Conservation (phyloP, 2,329 filamentous ascomycete genomes). For the Paracamarosporium sp. region DNA sequence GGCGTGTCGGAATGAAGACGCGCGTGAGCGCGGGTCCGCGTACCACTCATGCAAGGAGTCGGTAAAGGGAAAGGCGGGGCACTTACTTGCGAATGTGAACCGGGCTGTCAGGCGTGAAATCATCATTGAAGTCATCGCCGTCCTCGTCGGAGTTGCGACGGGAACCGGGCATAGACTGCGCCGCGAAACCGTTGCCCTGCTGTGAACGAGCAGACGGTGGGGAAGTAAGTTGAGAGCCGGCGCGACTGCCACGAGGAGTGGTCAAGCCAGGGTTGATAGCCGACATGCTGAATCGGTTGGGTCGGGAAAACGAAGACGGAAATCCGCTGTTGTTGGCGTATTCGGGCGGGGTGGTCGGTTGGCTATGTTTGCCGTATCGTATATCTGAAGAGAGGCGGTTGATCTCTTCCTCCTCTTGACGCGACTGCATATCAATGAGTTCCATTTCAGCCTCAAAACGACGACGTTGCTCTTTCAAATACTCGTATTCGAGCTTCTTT, state of each 20-base stretch:
- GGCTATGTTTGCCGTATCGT: conserved; percentile 78
- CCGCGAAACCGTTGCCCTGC: conserved; percentile 69
- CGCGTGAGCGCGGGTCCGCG: conserved; percentile 2
- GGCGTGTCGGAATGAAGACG: conserved; percentile 28
- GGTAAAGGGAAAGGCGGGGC: background rate
- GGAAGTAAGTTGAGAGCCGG: conserved; percentile 81
- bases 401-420: conserved; percentile 82
- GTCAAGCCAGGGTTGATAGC: conserved; percentile 75
- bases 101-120: conserved; percentile 45
- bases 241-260: conserved; percentile 74
- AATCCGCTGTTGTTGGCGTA: conserved; percentile 82
- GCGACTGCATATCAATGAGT: conserved; percentile 83
- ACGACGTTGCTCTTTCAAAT: conserved; percentile 85
- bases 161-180: conserved; percentile 84
- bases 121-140: conserved; percentile 84
- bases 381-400: conserved; percentile 85
- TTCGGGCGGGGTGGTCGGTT: conserved; percentile 95
- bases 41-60: background rate
- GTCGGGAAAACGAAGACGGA: conserved; percentile 79
- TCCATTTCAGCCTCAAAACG: conserved; percentile 94
- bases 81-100: conserved; percentile 45
- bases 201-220: conserved; percentile 67
- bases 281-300: conserved; percentile 87
- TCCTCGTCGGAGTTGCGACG: conserved; percentile 88
- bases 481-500: conserved; percentile 91